Evolutionary conservation across 495 filamentous ascomycete genomes (phyloP).

Genomic region (Cladorrhinum samala): DNA sequence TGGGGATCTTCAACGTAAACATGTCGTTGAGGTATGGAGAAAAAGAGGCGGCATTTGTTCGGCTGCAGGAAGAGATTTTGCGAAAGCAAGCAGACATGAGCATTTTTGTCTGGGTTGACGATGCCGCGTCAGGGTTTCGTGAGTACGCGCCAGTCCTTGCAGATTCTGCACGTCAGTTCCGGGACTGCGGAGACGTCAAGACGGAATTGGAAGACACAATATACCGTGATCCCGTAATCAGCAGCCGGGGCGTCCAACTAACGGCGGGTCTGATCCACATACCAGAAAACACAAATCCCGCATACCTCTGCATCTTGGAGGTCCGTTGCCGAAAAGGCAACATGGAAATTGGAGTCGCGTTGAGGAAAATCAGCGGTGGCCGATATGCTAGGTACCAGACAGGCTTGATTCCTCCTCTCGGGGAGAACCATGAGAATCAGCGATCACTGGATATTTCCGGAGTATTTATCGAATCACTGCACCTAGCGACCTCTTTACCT

Average conservation of each 20-base stretch:
- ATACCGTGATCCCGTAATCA: constrained; percentile 2
- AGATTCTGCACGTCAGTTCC: not conserved
- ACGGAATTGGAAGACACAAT: not conserved
- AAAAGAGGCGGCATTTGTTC: constrained; percentile 15
- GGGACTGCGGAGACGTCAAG: not conserved
- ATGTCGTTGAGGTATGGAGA: constrained; percentile 27
- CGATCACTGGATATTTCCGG: not conserved
- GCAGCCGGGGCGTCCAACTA: not conserved
- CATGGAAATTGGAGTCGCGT: not conserved
- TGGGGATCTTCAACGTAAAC: constrained; percentile 26
- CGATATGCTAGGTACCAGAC: not conserved
- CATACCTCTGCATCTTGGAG: not conserved
- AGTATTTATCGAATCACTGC: not conserved
- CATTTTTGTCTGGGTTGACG: constrained; percentile 25
- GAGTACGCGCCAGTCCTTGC: constrained; percentile 1
- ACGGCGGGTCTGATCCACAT: not conserved
- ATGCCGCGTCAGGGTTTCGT: not conserved
- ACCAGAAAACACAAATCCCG: not conserved
- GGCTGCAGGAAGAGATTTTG: constrained; percentile 24
- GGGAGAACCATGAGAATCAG: no score
- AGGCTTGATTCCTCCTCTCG: not conserved
- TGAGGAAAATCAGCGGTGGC: not conserved
- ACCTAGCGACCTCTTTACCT: not conserved
- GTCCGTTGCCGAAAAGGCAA: not conserved
- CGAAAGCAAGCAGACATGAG: constrained; percentile 22